Evolutionary conservation across 2,329 filamentous ascomycete species (phyloP).

Genomic region (Fusarium circinatum): DNA sequence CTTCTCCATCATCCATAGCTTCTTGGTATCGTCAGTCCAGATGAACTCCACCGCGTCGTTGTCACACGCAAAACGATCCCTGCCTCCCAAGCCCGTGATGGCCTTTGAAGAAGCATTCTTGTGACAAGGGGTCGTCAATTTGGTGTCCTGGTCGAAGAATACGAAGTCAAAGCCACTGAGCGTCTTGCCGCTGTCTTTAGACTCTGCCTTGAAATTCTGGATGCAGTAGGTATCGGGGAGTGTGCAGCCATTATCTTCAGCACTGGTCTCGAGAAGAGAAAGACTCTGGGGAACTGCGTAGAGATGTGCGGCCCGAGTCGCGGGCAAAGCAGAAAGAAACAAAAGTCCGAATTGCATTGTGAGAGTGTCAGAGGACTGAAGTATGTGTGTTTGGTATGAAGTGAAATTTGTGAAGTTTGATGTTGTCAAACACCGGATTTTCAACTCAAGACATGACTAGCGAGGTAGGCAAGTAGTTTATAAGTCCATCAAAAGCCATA

Average conservation of each 20-base stretch:
- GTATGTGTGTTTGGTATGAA: neutral
- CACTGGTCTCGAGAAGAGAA: conserved; percentile 38
- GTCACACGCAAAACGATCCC: conserved; percentile 56
- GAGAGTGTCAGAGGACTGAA: neutral
- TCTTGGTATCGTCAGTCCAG: conserved; percentile 45
- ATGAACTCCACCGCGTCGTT: conserved; percentile 56
- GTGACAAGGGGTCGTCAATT: conserved; percentile 54
- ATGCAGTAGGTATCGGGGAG: conserved; percentile 54
- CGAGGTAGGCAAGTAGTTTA: conserved; percentile 6
- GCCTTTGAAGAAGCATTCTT: conserved; percentile 56
- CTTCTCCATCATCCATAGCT: conserved; percentile 57
- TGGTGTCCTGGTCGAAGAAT: conserved; percentile 54
- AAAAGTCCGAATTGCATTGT: conserved; percentile 34
- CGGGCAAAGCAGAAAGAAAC: conserved; percentile 39
- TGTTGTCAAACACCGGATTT: neutral
- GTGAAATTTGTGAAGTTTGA: neutral
- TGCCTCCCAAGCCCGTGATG: conserved; percentile 16
- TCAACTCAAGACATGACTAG: conserved; percentile 7
- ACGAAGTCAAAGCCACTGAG: conserved; percentile 52
- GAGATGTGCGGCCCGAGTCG: conserved; percentile 35
- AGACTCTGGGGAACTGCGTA: conserved; percentile 45
- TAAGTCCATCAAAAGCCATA: conserved; percentile 21
- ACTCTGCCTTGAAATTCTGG: conserved; percentile 49
- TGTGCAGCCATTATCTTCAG: conserved; percentile 45
- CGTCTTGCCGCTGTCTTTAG: conserved; percentile 48